These are phyloP conservation scores for Trichosanthes cucumerina DNA, from an alignment of 306 rosid species.

Conservation along the genomic window DNA sequence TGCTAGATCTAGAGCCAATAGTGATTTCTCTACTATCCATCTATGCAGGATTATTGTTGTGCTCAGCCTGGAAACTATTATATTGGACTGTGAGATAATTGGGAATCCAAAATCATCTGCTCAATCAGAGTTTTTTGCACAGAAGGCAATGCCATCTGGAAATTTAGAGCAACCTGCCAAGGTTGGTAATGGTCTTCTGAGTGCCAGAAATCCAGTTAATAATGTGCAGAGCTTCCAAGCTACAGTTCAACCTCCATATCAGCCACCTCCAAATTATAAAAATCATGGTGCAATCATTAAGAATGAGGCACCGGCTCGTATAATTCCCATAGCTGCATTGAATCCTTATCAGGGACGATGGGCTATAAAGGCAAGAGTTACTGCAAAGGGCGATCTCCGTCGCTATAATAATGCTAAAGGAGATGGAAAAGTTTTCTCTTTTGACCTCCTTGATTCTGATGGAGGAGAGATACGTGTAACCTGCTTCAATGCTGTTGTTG, in stretches of 20 bases:
- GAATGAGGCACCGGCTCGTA: constrained; percentile 90
- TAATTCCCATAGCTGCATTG: constrained; percentile 77
- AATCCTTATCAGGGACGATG: constrained; percentile 96
- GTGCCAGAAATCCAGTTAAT: constrained; percentile 24
- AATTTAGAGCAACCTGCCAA: constrained; percentile 25
- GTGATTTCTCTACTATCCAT: constrained; percentile 2
- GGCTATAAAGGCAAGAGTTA: constrained; percentile 97
- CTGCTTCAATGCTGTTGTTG: constrained; percentile 94
- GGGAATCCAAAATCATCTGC: constrained; percentile 52
- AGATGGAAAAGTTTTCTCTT: constrained; percentile 95
- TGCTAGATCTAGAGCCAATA: background rate
- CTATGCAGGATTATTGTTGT: constrained; percentile 63
- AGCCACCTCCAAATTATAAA: constrained; percentile 76
- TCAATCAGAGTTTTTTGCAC: constrained; percentile 36
- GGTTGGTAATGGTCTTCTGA: constrained; percentile 19
- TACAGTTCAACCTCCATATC: constrained; percentile 72
- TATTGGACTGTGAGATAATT: constrained; percentile 56
- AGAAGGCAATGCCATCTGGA: constrained; percentile 18
- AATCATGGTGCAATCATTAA: constrained; percentile 61
- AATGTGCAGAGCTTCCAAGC: constrained; percentile 50
- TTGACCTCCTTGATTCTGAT: constrained; percentile 93
- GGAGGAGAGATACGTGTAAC: constrained; percentile 95
- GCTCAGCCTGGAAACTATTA: constrained; percentile 77
- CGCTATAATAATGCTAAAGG: constrained; percentile 94
- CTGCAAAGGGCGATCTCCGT: constrained; percentile 92